Evolutionary conservation across 345 rosid species (phyloP).

Genomic region (Cardamine resedifolia): DNA sequence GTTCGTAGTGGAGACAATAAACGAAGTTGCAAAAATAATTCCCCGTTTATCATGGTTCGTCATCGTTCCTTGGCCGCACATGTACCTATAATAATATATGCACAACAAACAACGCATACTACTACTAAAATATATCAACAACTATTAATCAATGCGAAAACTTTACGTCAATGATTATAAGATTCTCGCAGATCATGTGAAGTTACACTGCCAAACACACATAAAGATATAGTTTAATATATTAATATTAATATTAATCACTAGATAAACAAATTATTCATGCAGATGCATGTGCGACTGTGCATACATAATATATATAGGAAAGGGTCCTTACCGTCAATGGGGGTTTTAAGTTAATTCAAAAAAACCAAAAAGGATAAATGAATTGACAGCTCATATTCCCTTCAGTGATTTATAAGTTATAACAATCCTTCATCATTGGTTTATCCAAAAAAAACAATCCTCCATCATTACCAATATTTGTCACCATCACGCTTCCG

Average conservation of each 20-base stretch:
- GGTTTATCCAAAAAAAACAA: not conserved
- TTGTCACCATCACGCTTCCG: conserved; percentile 32
- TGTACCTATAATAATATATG: conserved; percentile 18
- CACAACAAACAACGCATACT: conserved; percentile 29
- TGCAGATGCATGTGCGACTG: conserved; percentile 37
- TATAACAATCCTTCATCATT: conserved; percentile 10
- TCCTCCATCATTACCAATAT: conserved; percentile 16
- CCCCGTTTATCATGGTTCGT: conserved; percentile 1
- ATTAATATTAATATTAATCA: conserved; percentile 10
- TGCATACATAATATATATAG: conserved; percentile 16
- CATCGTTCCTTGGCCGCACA: conserved; percentile 33
- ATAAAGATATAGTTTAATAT: conserved; percentile 1
- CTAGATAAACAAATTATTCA: conserved; percentile 20
- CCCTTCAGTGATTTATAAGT: conserved; percentile 16
- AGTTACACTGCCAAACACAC: conserved; percentile 27
- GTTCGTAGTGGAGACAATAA: conserved; percentile 12
- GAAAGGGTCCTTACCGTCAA: not conserved
- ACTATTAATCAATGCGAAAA: conserved; percentile 24
- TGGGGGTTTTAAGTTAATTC: not conserved
- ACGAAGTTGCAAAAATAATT: not conserved
- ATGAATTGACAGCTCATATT: conserved; percentile 24
- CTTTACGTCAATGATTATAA: conserved; percentile 39
- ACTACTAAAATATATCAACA: conserved; percentile 19
- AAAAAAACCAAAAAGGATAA: not conserved
- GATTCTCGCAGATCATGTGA: conserved; percentile 39